Conservation (phyloP, 1,284 basidiomycete genomes). For the Termitomyces sp. region DNA sequence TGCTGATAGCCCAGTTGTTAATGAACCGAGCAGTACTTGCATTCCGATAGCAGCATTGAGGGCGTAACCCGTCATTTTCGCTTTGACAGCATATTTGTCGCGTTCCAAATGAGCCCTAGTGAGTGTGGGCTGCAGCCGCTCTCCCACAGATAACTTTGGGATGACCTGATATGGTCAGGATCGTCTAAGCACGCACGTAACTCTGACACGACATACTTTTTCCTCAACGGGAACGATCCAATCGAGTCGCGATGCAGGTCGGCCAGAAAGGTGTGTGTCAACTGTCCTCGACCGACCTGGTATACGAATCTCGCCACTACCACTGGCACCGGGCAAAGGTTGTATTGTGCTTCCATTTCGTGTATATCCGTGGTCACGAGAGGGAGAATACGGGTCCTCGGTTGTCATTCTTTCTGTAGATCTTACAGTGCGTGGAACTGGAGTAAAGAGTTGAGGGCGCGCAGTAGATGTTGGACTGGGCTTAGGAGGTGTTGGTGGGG, state of each 20-base stretch:
- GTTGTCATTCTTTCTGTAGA: neutral
- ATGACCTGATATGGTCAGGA: constrained; percentile 5
- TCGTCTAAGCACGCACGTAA: neutral
- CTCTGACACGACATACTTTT: constrained; percentile 14
- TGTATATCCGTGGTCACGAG: neutral
- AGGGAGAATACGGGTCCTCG: constrained; percentile 1
- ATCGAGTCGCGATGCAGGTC: constrained; percentile 24
- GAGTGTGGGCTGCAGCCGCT: constrained; percentile 46
- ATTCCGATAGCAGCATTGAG: constrained; percentile 47
- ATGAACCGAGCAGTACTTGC: constrained; percentile 59
- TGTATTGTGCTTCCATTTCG: constrained; percentile 14
- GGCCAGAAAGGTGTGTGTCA: constrained; percentile 19
- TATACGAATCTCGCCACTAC: constrained; percentile 4
- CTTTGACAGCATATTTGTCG: constrained; percentile 39
- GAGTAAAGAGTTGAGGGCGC: neutral
- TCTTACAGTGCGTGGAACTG: constrained; percentile 4
- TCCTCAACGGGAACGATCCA: constrained; percentile 30
- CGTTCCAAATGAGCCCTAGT: constrained; percentile 34
- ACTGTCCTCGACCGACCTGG: constrained; percentile 17
- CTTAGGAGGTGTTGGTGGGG: neutral
- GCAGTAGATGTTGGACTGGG: constrained; percentile 1
- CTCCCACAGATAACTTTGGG: constrained; percentile 31
- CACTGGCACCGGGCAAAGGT: constrained; percentile 13
- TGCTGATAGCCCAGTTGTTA: constrained; percentile 64
- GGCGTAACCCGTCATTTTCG: constrained; percentile 40